Conservation (phyloP, 192 early-diverging fungal species). For the Endogone sp. region DNA sequence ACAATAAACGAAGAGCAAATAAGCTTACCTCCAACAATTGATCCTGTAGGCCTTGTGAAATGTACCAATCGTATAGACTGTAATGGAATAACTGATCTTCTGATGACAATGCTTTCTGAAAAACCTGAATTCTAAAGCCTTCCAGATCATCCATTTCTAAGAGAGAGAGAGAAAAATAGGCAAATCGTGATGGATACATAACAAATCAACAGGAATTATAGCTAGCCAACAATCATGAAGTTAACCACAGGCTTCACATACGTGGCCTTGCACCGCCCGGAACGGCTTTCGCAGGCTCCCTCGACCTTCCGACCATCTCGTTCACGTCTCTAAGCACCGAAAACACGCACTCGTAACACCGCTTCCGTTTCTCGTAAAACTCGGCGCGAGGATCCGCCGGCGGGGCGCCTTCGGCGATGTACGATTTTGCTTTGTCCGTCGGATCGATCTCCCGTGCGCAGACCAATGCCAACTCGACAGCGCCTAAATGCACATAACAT, state of each 20-base stretch:
- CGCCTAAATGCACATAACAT: constrained; percentile 23
- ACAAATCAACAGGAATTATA: not conserved
- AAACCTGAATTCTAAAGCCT: not conserved
- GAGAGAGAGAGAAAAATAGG: too few relatives aligned
- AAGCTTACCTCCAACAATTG: not conserved
- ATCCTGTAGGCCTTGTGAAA: not conserved
- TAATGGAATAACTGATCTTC: not conserved
- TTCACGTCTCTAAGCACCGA: constrained; percentile 1
- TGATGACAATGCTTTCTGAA: not conserved
- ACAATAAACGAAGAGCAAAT: not conserved
- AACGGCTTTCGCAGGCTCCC: constrained; percentile 4
- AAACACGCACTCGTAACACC: constrained; percentile 40
- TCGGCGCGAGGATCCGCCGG: constrained; percentile 39
- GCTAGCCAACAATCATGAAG: not conserved
- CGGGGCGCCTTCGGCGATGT: constrained; percentile 51
- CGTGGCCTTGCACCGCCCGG: not conserved
- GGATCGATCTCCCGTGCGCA: constrained; percentile 57
- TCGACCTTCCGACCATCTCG: too few relatives aligned
- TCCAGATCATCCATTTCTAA: too few relatives aligned
- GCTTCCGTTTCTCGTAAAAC: constrained; percentile 31
- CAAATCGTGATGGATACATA: not conserved
- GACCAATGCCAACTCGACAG: constrained; percentile 47
- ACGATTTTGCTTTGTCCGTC: constrained; percentile 46
- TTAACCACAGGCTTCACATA: too few relatives aligned
- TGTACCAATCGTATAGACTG: constrained; percentile 1